These are phyloP conservation scores for Kodamaea anthophila DNA, from an alignment of 1,139 yeast genomes.

Conservation along the genomic window DNA sequence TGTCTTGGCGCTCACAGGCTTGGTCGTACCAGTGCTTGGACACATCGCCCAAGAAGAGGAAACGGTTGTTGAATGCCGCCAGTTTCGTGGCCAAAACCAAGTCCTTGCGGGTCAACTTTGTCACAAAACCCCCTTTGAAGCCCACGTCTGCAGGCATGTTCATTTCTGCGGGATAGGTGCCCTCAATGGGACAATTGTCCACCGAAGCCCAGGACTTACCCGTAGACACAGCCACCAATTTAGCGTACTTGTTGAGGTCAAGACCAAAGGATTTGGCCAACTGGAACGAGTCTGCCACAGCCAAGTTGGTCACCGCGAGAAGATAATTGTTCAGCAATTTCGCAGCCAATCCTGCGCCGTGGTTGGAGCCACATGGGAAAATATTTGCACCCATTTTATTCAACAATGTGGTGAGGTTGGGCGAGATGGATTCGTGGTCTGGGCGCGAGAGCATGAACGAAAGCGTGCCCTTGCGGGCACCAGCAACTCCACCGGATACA, in stretches of 20 bases:
- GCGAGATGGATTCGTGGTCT: slow-evolving; percentile 21
- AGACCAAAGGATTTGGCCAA: slow-evolving; percentile 51
- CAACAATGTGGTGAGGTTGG: slow-evolving; percentile 25
- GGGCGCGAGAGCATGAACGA: slow-evolving; percentile 52
- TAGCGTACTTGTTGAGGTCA: slow-evolving; percentile 43
- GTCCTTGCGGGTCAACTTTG: slow-evolving; percentile 52
- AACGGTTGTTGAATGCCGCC: slow-evolving; percentile 31
- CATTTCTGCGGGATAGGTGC: slow-evolving; percentile 38
- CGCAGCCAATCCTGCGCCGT: slow-evolving; percentile 56
- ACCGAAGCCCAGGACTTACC: slow-evolving; percentile 60
- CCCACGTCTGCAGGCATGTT: slow-evolving; percentile 43
- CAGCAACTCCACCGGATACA: slow-evolving; percentile 57
- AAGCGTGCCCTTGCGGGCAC: slow-evolving; percentile 51
- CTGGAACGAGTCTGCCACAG: slow-evolving; percentile 56
- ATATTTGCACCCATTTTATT: slow-evolving; percentile 47
- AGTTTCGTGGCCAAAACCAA: slow-evolving; percentile 49
- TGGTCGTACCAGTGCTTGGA: slow-evolving; percentile 40
- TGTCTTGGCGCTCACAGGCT: slow-evolving; percentile 39
- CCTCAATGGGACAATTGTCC: slow-evolving; percentile 55
- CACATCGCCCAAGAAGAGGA: slow-evolving; percentile 38
- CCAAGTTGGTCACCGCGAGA: slow-evolving; percentile 52
- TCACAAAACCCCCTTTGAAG: slow-evolving; percentile 50
- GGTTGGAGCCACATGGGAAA: slow-evolving; percentile 47
- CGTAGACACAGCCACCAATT: slow-evolving; percentile 51
- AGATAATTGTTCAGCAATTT: slow-evolving; percentile 55